phyloP scores from a whole-genome alignment of 2,329 filamentous ascomycete species.

The Parastagonospora nodorum region DNA sequence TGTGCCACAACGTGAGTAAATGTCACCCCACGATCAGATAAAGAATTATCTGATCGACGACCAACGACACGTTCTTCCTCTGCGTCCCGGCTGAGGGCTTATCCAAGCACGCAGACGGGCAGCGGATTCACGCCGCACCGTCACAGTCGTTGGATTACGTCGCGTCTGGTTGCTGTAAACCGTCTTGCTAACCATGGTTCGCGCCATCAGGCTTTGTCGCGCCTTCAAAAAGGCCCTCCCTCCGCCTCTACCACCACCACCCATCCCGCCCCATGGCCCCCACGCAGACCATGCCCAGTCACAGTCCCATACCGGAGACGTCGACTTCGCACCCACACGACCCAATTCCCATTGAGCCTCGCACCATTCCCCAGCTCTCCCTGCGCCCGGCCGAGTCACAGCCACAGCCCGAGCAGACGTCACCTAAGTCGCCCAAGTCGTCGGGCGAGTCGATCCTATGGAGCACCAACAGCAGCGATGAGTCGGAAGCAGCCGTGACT shows the following conservation, averaged over 20 bases:
- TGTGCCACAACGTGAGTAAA: conserved; percentile 4
- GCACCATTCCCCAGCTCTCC: conserved; percentile 35
- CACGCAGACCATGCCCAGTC: conserved; percentile 23
- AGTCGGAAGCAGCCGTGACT: conserved; percentile 50
- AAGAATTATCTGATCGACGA: background rate
- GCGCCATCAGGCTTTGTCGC: conserved; percentile 10
- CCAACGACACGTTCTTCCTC: conserved; percentile 8
- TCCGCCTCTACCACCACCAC: background rate
- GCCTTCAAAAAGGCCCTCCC: background rate
- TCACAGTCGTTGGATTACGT: background rate
- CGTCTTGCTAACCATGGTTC: conserved; percentile 17
- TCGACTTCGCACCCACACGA: conserved; percentile 53
- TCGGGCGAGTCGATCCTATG: conserved; percentile 48
- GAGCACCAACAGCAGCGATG: conserved; percentile 50
- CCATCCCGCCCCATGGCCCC: conserved; percentile 24
- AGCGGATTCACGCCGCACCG: background rate
- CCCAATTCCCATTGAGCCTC: conserved; percentile 52
- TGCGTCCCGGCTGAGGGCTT: background rate
- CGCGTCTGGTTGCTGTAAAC: conserved; percentile 1
- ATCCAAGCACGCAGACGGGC: conserved; percentile 5
- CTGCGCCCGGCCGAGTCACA: conserved; percentile 21
- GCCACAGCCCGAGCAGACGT: conserved; percentile 37
- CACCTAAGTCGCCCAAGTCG: conserved; percentile 48
- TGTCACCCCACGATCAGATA: conserved; percentile 18
- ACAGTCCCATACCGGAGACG: conserved; percentile 45